Evolutionary conservation across 495 filamentous ascomycete genomes (phyloP), one percentile per base, ranked within the genome.

Genomic region (Mytilinidion resinicola): DNA sequence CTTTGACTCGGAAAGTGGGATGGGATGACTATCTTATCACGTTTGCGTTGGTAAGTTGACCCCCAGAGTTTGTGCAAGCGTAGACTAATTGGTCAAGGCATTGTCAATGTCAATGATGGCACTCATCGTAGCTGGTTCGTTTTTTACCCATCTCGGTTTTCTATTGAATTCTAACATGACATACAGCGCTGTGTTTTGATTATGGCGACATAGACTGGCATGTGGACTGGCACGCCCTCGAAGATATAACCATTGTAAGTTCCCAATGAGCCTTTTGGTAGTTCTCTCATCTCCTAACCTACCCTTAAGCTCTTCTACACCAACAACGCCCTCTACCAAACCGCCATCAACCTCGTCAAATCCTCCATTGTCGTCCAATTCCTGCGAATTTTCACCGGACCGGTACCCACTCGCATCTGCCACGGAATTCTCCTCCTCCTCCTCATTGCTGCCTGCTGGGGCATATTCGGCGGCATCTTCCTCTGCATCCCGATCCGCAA

Each of bases 291-390:
- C 3, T 6, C 19, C 30, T 37, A 33, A 19, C 34, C 10, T 19
- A 17, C 35, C 14, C 0, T 41, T n/a, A 36, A 70, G 59, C 66
- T 71, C 50, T 58, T 73, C 25, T 47, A 69, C 19, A 63, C 64
- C 17, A 66, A 59, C 51, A 69, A 67, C 54, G 44, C 62, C 42
- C 41, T 68, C 30, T 73, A 67, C 58, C 52, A 57, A 19, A 41
- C 63, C 48, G 36, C 51, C 2, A 68, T 68, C 39, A 70, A 69
- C 52, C 30, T 68, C 35, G 65, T 63, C 59, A 72, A 73, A 61
- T 47, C 62, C 46, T 69, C 69, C 17, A 73, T 73, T 37, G 49
- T 72, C 14, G 39, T 68, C 17, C 64, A 72, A 51, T 73, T 72
- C 56, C 47, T 67, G 10, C 58, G 58, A 43, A 59, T 72, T 50